These are phyloP conservation scores for Vanrija sp. DNA, from an alignment of 1,284 basidiomycete genomes.

Conservation along the genomic window DNA sequence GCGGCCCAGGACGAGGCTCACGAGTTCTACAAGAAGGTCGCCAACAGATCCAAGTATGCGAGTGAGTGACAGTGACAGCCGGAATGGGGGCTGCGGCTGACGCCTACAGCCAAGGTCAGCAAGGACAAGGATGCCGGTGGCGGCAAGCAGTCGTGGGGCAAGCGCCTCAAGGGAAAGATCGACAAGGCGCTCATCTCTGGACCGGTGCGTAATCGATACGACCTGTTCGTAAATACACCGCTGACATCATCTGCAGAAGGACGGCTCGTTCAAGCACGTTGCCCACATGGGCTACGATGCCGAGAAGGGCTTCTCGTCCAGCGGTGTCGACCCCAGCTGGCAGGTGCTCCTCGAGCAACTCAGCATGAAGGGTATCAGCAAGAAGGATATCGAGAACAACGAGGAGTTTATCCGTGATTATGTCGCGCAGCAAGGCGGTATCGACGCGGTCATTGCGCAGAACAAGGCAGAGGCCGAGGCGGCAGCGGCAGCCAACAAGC, in stretches of 20 bases:
- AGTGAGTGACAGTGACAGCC: constrained; percentile 45
- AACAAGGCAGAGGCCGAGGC: constrained; percentile 9
- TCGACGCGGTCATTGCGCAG: constrained; percentile 20
- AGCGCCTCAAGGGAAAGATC: constrained; percentile 67
- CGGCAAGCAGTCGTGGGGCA: constrained; percentile 43
- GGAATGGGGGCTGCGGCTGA: not conserved
- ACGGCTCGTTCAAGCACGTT: constrained; percentile 80
- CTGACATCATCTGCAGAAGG: constrained; percentile 34
- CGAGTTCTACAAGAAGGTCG: constrained; percentile 85
- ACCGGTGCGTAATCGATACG: constrained; percentile 53
- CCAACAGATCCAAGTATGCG: constrained; percentile 61
- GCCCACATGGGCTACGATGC: constrained; percentile 93
- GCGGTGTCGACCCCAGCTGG: constrained; percentile 93
- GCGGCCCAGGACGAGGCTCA: constrained; percentile 82
- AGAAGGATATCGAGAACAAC: constrained; percentile 64
- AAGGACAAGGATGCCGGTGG: constrained; percentile 20
- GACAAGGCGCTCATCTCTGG: constrained; percentile 88
- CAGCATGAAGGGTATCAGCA: constrained; percentile 65
- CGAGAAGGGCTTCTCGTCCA: constrained; percentile 78
- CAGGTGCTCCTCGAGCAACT: constrained; percentile 69
- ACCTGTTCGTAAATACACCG: not conserved
- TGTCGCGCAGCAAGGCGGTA: constrained; percentile 59
- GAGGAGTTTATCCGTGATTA: constrained; percentile 87
- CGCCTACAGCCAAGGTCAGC: constrained; percentile 29
- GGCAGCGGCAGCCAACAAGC: constrained; percentile 25